Percentiles rank a stretch among this genome's conserved stretches.
These are phyloP conservation scores for Ceratocystis alfenasii DNA, from an alignment of 2,329 filamentous ascomycete species.

Conservation along the genomic window DNA sequence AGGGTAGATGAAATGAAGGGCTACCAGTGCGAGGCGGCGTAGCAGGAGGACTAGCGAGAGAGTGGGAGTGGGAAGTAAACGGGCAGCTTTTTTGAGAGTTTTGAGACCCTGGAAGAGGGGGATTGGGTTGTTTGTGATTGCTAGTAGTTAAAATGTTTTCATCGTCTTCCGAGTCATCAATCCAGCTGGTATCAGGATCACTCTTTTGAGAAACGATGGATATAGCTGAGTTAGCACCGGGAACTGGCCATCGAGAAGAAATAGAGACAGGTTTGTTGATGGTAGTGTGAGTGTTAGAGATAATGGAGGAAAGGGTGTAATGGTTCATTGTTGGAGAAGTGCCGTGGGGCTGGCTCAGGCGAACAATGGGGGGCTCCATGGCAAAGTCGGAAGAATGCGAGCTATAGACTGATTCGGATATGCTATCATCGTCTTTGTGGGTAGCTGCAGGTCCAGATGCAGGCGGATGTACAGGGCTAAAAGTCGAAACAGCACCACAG, in stretches of 20 bases:
- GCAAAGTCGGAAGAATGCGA: conserved; percentile 11
- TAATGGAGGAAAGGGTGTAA: neutral
- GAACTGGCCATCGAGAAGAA: conserved; percentile 3
- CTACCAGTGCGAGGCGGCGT: conserved; percentile 17
- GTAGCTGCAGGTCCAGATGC: conserved; percentile 11
- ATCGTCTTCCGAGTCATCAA: conserved; percentile 31
- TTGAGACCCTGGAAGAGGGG: neutral
- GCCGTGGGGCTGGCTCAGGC: conserved; percentile 11
- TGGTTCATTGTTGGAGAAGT: conserved; percentile 7
- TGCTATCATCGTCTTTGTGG: conserved; percentile 15
- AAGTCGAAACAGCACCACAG: conserved; percentile 7
- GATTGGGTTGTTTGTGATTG: neutral
- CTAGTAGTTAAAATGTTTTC: conserved; percentile 24
- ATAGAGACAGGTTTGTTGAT: neutral
- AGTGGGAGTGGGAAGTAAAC: conserved; percentile 13
- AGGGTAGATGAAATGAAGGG: conserved; percentile 3
- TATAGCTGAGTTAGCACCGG: neutral
- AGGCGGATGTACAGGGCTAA: neutral
- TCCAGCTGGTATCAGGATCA: conserved; percentile 30
- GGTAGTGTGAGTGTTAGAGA: conserved; percentile 3
- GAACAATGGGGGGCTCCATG: conserved; percentile 19
- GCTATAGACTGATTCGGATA: conserved; percentile 15
- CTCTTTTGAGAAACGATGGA: conserved; percentile 18
- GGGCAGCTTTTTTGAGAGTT: neutral
- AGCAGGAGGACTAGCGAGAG: conserved; percentile 15